These are phyloP conservation scores for Chrysosporium queenslandicum DNA, from an alignment of 2,329 filamentous ascomycete genomes.

Conservation along the genomic window DNA sequence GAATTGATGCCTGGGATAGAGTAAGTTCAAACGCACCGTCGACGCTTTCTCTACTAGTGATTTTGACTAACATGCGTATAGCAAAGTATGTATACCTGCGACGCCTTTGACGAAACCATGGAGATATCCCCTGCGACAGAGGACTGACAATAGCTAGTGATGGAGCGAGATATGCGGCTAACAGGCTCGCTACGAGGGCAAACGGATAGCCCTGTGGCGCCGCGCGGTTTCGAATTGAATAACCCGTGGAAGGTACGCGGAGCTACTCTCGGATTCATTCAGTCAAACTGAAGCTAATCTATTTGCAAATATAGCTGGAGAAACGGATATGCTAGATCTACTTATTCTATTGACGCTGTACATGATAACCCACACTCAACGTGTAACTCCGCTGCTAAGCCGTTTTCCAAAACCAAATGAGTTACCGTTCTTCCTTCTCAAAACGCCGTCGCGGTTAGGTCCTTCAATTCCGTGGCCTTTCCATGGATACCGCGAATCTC, in stretches of 20 bases:
- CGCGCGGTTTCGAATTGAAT: slow-evolving; percentile 55
- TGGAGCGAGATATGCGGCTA: slow-evolving; percentile 54
- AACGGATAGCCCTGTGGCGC: slow-evolving; percentile 49
- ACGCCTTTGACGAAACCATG: neutral
- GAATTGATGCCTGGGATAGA: slow-evolving; percentile 54
- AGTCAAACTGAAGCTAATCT: neutral
- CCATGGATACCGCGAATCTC: slow-evolving; percentile 45
- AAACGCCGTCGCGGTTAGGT: neutral
- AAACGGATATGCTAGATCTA: slow-evolving; percentile 31
- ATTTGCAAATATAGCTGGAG: slow-evolving; percentile 27
- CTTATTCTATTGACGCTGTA: slow-evolving; percentile 1
- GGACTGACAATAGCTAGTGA: slow-evolving; percentile 42
- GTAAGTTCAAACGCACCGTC: slow-evolving; percentile 37
- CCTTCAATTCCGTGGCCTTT: slow-evolving; percentile 34
- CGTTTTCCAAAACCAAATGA: neutral
- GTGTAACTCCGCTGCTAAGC: neutral
- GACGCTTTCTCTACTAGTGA: neutral
- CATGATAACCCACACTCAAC: slow-evolving; percentile 3
- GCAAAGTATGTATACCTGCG: slow-evolving; percentile 42
- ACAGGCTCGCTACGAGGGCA: slow-evolving; percentile 54
- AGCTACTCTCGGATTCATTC: slow-evolving; percentile 7
- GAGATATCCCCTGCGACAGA: neutral
- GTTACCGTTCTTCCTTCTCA: neutral
- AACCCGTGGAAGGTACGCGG: slow-evolving; percentile 54
- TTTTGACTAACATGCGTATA: slow-evolving; percentile 22